phyloP scores from a whole-genome alignment of 768 basidiomycete genomes.

The Serendipita vermifera region DNA sequence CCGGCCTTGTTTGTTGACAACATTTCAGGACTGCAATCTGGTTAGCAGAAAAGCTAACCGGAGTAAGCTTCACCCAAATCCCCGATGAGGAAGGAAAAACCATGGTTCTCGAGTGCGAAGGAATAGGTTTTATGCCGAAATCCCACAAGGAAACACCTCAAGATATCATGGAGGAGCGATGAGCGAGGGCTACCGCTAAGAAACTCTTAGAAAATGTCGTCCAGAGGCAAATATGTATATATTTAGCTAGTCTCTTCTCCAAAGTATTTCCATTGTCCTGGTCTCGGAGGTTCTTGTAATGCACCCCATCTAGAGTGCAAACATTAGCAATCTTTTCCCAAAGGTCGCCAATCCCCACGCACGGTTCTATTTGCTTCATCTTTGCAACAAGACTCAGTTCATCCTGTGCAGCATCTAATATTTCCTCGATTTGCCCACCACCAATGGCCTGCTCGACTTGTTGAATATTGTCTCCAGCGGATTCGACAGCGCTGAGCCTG shows the following conservation, averaged over 20 bases:
- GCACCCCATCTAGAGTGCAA: background rate
- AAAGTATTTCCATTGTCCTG: slow-evolving; percentile 7
- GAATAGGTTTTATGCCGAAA: slow-evolving; percentile 9
- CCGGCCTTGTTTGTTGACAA: background rate
- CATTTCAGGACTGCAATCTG: slow-evolving; percentile 49
- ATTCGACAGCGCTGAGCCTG: background rate
- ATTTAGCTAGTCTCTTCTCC: slow-evolving; percentile 4
- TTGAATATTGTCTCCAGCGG: background rate
- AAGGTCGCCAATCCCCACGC: background rate
- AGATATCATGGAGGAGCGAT: too few relatives aligned
- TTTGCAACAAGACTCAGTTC: background rate
- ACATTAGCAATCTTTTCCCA: background rate
- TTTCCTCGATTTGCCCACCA: slow-evolving; percentile 4
- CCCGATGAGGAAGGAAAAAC: slow-evolving; percentile 28
- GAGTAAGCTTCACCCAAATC: slow-evolving; percentile 43
- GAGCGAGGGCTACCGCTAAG: too few relatives aligned
- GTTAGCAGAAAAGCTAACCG: slow-evolving; percentile 54
- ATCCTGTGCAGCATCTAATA: background rate
- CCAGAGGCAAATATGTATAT: background rate
- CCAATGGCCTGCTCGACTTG: slow-evolving; percentile 6
- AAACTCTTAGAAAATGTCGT: too few relatives aligned
- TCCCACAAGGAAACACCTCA: too few relatives aligned
- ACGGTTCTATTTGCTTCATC: background rate
- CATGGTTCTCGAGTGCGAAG: slow-evolving; percentile 23
- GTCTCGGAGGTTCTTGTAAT: background rate